Percentiles rank a stretch among this genome's conserved stretches.
phyloP scores from a whole-genome alignment of 2,329 filamentous ascomycete genomes.

The Rutstroemia sp. region DNA sequence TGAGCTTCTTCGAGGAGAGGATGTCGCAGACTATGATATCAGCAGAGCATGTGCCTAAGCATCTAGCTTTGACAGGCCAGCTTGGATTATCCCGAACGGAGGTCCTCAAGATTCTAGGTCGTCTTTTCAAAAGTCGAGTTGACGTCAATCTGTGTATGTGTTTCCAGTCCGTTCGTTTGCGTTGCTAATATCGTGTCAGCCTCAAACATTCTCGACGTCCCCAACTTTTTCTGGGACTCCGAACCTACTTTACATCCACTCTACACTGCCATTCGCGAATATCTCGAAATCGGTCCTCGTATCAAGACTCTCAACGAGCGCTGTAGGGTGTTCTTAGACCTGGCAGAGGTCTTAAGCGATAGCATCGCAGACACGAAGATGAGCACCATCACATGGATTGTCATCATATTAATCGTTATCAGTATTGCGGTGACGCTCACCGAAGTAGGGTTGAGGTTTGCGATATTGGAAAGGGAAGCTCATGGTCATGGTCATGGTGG shows the following conservation, averaged over 20 bases:
- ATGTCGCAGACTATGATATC: slow-evolving; percentile 93
- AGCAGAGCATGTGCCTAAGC: slow-evolving; percentile 85
- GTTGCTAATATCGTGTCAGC: slow-evolving; percentile 42
- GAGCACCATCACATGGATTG: slow-evolving; percentile 95
- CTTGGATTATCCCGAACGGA: slow-evolving; percentile 87
- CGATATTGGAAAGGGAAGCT: slow-evolving; percentile 48
- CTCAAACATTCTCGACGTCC: slow-evolving; percentile 91
- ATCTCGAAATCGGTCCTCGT: slow-evolving; percentile 92
- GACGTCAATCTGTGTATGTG: slow-evolving; percentile 93
- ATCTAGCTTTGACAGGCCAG: slow-evolving; percentile 80
- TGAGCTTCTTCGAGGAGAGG: slow-evolving; percentile 91
- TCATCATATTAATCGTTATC: slow-evolving; percentile 86
- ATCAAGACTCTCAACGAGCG: slow-evolving; percentile 97
- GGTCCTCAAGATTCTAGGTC: slow-evolving; percentile 84
- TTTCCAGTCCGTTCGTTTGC: neutral
- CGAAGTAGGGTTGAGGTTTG: slow-evolving; percentile 83
- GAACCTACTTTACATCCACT: slow-evolving; percentile 92
- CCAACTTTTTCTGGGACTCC: slow-evolving; percentile 97
- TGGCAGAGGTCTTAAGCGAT: slow-evolving; percentile 91
- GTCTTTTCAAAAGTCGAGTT: slow-evolving; percentile 86
- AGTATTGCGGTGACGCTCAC: slow-evolving; percentile 86
- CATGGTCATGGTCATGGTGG: slow-evolving; percentile 14
- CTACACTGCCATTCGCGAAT: slow-evolving; percentile 90
- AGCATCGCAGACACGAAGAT: slow-evolving; percentile 91
- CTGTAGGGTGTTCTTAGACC: slow-evolving; percentile 90